These are phyloP conservation scores for Monascus purpureus DNA, from an alignment of 495 filamentous ascomycete species.

Conservation along the genomic window DNA sequence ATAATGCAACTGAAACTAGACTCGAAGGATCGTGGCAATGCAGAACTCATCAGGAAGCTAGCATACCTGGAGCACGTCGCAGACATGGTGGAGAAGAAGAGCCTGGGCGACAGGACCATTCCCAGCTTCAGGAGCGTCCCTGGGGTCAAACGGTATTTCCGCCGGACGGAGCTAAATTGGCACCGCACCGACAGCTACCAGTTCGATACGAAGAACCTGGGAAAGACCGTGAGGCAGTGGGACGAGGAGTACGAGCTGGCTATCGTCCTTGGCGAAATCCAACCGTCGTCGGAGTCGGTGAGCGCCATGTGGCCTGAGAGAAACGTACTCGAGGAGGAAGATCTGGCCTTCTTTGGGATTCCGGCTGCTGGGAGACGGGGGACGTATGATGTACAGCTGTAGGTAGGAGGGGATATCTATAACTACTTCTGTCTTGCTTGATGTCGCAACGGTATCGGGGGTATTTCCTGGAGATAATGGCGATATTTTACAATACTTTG, in stretches of 20 bases:
- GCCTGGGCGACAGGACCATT: slow-evolving; percentile 6
- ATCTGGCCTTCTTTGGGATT: too few relatives aligned
- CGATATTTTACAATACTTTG: too few relatives aligned
- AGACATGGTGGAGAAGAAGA: slow-evolving; percentile 12
- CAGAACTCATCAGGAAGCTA: not conserved
- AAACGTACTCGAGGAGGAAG: slow-evolving; percentile 1
- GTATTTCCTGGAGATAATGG: too few relatives aligned
- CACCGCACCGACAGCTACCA: slow-evolving; percentile 5
- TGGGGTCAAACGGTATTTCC: slow-evolving; percentile 3
- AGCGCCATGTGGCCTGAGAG: slow-evolving; percentile 7
- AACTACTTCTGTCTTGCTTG: too few relatives aligned
- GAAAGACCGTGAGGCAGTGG: slow-evolving; percentile 8
- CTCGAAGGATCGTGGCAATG: not conserved
- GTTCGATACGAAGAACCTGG: slow-evolving; percentile 4
- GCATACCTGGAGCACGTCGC: slow-evolving; percentile 7
- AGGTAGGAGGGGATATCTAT: too few relatives aligned
- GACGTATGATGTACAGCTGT: too few relatives aligned
- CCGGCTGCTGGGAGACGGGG: too few relatives aligned
- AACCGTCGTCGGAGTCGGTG: slow-evolving; percentile 4
- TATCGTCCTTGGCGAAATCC: slow-evolving; percentile 6
- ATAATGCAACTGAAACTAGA: slow-evolving; percentile 6
- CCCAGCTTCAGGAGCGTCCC: slow-evolving; percentile 4
- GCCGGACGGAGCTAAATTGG: slow-evolving; percentile 5
- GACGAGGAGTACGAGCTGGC: slow-evolving; percentile 21
- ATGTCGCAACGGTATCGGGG: too few relatives aligned